Evolutionary conservation across 805 yeast genomes (phyloP).

Genomic region (Torulaspora quercuum): DNA sequence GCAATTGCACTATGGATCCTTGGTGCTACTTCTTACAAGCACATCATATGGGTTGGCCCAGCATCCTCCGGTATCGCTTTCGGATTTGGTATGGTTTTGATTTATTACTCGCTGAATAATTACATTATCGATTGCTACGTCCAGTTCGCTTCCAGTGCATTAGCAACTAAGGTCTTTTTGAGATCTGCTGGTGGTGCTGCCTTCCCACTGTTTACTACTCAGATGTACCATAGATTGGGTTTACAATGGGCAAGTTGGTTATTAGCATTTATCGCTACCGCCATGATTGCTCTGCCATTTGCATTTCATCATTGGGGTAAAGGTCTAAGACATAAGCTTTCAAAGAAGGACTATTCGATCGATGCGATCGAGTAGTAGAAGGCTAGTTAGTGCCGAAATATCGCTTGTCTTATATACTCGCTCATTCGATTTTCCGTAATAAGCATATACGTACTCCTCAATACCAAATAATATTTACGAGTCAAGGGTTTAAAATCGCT

Average conservation of each 20-base stretch:
- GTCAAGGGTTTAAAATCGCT: too few relatives aligned
- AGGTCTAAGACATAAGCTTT: slow-evolving; percentile 55
- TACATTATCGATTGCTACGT: slow-evolving; percentile 90
- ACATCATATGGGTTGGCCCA: slow-evolving; percentile 76
- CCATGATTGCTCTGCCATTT: slow-evolving; percentile 71
- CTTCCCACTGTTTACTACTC: slow-evolving; percentile 75
- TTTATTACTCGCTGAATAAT: slow-evolving; percentile 73
- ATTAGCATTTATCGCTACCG: slow-evolving; percentile 71
- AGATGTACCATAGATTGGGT: slow-evolving; percentile 72
- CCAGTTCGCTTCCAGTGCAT: slow-evolving; percentile 73
- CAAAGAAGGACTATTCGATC: slow-evolving; percentile 60
- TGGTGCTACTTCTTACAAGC: slow-evolving; percentile 73
- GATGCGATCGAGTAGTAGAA: slow-evolving; percentile 25
- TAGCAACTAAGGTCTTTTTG: slow-evolving; percentile 76
- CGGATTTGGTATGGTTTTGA: slow-evolving; percentile 73
- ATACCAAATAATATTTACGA: too few relatives aligned
- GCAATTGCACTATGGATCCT: slow-evolving; percentile 74
- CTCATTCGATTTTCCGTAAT: too few relatives aligned
- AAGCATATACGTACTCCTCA: too few relatives aligned
- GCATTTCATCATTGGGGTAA: slow-evolving; percentile 68
- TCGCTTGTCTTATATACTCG: too few relatives aligned
- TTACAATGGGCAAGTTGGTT: slow-evolving; percentile 80
- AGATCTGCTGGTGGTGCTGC: slow-evolving; percentile 86
- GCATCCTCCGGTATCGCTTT: slow-evolving; percentile 74
- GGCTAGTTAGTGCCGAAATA: too few relatives aligned